A percentile compares a stretch with the other conserved stretches of the same genome.
Conservation (phyloP, 352 stramenopile species). For the Pythium biforme region DNA sequence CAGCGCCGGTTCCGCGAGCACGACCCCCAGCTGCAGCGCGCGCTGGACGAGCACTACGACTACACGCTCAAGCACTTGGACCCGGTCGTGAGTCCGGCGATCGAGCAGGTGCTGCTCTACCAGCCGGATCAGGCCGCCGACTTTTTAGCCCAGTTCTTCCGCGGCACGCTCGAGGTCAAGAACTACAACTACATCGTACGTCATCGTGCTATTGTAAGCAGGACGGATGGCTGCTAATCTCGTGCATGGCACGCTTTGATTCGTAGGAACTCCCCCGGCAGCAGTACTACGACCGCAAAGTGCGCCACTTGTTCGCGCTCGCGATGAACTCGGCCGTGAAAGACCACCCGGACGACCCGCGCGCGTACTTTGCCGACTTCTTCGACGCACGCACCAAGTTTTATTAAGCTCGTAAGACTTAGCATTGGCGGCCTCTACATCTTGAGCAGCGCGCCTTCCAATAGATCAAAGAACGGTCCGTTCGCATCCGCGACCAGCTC, state of each 20-base stretch:
- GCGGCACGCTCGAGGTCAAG: slow-evolving; percentile 62
- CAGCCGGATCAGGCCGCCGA: slow-evolving; percentile 71
- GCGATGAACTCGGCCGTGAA: slow-evolving; percentile 61
- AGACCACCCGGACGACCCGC: slow-evolving; percentile 53
- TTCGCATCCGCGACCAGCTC: slow-evolving; percentile 23
- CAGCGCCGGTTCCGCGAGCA: slow-evolving; percentile 57
- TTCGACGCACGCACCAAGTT: slow-evolving; percentile 73
- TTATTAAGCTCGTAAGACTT: slow-evolving; percentile 48
- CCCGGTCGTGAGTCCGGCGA: slow-evolving; percentile 51
- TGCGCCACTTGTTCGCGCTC: slow-evolving; percentile 65
- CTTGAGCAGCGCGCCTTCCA: slow-evolving; percentile 20
- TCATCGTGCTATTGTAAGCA: too few relatives aligned
- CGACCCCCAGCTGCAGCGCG: slow-evolving; percentile 44
- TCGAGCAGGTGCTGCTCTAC: slow-evolving; percentile 73
- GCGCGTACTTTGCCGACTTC: slow-evolving; percentile 58
- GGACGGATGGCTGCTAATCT: too few relatives aligned
- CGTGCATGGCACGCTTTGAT: too few relatives aligned
- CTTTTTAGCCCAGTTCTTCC: slow-evolving; percentile 65
- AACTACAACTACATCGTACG: slow-evolving; percentile 75
- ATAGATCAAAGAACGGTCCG: slow-evolving; percentile 25
- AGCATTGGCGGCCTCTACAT: too few relatives aligned
- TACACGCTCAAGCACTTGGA: slow-evolving; percentile 73
- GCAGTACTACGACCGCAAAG: slow-evolving; percentile 74
- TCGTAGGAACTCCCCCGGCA: slow-evolving; percentile 62
- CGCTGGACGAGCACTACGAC: slow-evolving; percentile 61